Evolutionary conservation across 352 stramenopile genomes (phyloP), one percentile per base, ranked within the genome.

Genomic region (Phytophthora ramorum): DNA sequence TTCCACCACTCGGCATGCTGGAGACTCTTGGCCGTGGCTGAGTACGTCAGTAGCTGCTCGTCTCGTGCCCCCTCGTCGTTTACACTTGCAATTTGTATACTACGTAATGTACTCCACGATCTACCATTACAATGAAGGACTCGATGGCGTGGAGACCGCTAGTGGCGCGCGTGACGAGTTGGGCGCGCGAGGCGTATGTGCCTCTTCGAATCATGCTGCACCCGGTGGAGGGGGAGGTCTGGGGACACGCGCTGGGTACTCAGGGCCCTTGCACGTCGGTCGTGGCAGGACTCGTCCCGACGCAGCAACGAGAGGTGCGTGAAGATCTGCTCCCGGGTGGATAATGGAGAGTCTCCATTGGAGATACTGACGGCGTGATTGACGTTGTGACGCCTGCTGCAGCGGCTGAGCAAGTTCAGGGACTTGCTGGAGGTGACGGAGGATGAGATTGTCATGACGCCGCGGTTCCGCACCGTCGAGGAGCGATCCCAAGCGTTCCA

Each of bases 151-250:
- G 75, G 69, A 58, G 48, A 43, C 51, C 61, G 38, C 61, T 92
- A 4, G 50, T 89, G 14, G 57, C 63, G 40, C 73, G 79, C 35
- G 64, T 80, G 20, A 75, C 66, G 37, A 73, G 62, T 30, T 92
- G 79, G 81, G 81, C 60, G 28, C 75, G 57, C 3, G 65, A 76
- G 28, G 66, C 58, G 4, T 90, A 85, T 53, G 66, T 79, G 37
- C 78, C 83, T 34, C 71, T 92, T 58, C 69, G 74, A 16, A 69
- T 90, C n/a, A 69, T 75, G 58, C 75, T 91, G 26, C 76, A 63
- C 26, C 44, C 41, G 6, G 55, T 69, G 16, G 69, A 85, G 37
- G 65, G 68, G 16, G 58, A 67, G 44, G 30, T 24, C 7, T 76
- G 63, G 68, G 30, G 43, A 28, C 37, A 35, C 7, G 52, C 32